Evolutionary conservation across 2,329 filamentous ascomycete genomes (phyloP), one percentile per base, ranked within the genome.

Genomic region (Thermoascus crustaceus): DNA sequence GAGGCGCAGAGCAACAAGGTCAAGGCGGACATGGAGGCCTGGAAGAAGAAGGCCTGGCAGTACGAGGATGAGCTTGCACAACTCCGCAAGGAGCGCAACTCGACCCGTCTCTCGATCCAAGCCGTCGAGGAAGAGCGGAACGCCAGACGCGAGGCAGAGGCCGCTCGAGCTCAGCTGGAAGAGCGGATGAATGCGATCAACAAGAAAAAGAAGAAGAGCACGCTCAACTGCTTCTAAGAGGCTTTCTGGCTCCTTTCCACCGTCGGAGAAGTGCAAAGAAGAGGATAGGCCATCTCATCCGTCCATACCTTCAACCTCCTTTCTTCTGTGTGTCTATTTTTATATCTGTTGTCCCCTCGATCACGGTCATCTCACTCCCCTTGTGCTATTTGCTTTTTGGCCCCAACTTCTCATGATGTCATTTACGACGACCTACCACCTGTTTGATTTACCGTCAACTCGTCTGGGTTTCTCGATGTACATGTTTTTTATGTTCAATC

Each of bases 121-220:
- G 85, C 87, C 42, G 85, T 96, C 14, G 93, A 98, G 60, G 89
- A 98, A 64, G 91, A 98, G 72, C 78, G 89, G 50, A 89, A 85
- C 68, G 93, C 94, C 67, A 75, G 91, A 41, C 75, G 86, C 45
- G 85, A 89, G 44, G 88, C 93, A 22, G 91, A 98, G 68, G 78
- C 83, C 46, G 91, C 91, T 27, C 75, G 84, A 35, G 84, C 82
- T 24, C 85, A 94, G 53, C 75, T 98, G 17, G 89, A 98, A 66
- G 86, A 94, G 68, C 78, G 89, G 38, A 98, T 98, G 80, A 87
- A 89, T 54, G 81, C 84, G 39, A 82, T 91, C 60, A 88, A 81
- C 64, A 82, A 84, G 68, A 91, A 93, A 72, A 94, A 89, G 75
- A 88, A 93, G 65, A 72, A 72, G 76, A 94, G 94, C 75, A 88